phyloP scores from a whole-genome alignment of 1,284 basidiomycete species.

The Sanghuangporus baumii region DNA sequence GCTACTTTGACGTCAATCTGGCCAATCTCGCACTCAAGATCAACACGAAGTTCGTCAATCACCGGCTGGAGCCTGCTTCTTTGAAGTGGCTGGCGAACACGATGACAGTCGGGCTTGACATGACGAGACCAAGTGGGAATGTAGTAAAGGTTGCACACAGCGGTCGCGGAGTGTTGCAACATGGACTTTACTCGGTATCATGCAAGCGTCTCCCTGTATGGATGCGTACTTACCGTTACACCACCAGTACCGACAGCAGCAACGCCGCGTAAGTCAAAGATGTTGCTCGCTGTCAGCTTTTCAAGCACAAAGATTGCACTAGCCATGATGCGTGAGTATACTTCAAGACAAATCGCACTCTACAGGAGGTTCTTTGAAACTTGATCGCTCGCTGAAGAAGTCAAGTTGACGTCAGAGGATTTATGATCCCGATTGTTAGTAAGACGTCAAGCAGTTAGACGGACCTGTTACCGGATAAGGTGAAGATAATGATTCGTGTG shows the following conservation, averaged over 20 bases:
- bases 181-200: neutral
- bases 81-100: constrained; percentile 66
- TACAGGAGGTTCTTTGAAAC: neutral
- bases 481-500: neutral
- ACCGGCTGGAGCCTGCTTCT: constrained; percentile 47
- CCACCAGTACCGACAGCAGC: constrained; percentile 48
- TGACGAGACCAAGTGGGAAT: neutral
- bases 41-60: constrained; percentile 77
- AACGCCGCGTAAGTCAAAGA: constrained; percentile 40
- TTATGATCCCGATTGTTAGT: neutral
- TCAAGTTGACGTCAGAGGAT: neutral
- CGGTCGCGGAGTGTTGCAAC: neutral
- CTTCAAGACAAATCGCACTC: neutral
- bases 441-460: neutral
- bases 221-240: constrained; percentile 31
- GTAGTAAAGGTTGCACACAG: neutral
- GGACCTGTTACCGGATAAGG: neutral
- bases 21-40: constrained; percentile 62
- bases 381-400: neutral
- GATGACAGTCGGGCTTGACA: constrained; percentile 46
- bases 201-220: neutral
- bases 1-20: constrained; percentile 43
- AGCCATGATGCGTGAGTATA: neutral
- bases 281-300: constrained; percentile 32
- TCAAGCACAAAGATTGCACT: constrained; percentile 32